Evolutionary conservation across 208 protist species (phyloP), one percentile per base, ranked within the genome.

Genomic region (Trypanosomatidae sp.): DNA sequence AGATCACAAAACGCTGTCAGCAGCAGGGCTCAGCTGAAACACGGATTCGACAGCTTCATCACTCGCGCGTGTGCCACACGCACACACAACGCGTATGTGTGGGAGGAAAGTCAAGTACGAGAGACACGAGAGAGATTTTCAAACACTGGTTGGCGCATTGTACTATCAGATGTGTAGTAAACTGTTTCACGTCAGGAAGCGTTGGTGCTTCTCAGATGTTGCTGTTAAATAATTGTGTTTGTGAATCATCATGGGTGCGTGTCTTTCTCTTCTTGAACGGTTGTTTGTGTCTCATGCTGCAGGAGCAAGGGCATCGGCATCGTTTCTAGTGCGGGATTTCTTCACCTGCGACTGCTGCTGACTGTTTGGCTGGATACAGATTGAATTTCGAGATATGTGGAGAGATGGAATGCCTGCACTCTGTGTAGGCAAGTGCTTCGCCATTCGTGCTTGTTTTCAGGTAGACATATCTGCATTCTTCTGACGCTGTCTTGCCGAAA

Each of bases 41-140:
- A 86, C 82, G 77, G 77, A 80, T 83, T 81, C 71, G 76, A 85
- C 81, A 85, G 39, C 49, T 76, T 85, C 81, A 81, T 85, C 81
- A 85, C 71, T 33, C 39, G 68, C 67, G 44, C 74, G 55, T 36
- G 33, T 60, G 66, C 66, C 17, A 67, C 6, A 25, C 12, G n/a
- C 33, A 49, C 62, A 22, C 15, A 25, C 62, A 66, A 36, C 33
- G 33, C 33, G 33, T 36, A 36, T 2, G 33, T 36, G 2, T 36
- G 33, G 33, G 33, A 2, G 53, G 1, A 15, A n/a, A 33, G 1
- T 4, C 15, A 10, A 30, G 19, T 13, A 7, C 4, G 17, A 50
- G 8, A 2, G 46, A 50, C 12, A 50, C 12, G 46, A 12, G 53
- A 33, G 53, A 33, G 53, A 25, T 19, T 9, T 28, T 28, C 17